Base-by-base conservation (phyloP, 2,329 filamentous ascomycete species). In the Raffaelea deltoideospora region DNA sequence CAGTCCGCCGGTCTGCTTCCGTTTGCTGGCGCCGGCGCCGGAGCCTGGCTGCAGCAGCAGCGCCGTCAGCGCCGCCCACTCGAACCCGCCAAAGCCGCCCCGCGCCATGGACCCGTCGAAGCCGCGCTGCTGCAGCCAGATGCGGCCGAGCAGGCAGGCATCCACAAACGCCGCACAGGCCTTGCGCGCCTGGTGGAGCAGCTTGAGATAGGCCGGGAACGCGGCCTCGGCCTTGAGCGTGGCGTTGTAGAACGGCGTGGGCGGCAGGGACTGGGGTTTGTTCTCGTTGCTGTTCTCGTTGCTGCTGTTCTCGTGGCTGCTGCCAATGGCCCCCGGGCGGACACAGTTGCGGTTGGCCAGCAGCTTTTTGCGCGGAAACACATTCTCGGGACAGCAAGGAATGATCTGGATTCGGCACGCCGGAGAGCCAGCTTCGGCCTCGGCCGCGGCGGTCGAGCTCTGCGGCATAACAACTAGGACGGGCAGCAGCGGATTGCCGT, bases 31-130 rank as follows among this genome's bases (percentile, higher is more conserved):
- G n/a, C n/a, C n/a, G n/a, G n/a, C n/a, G n/a, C n/a, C n/a, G n/a
- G n/a, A n/a, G n/a, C n/a, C 83, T n/a, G 72, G 74, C 53, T 85
- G 76, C 30, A 96, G 64, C 3, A 96, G 62, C 13, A 94, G 63
- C 23, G 87, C 83, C 52, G 87, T 71, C 34, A 90, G 61, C n/a
- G 74, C 61, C 1, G 81, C 70, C 84, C 85, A 96, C 53, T 98
- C 90, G 45, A 94, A 93, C 46, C 84, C 76, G 3, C 90, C 90
- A 53, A 98, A 95, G 0, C 90, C 90, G 31, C 90, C 88, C 31
- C 67, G 62, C 3, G 72, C 66, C n/a, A 86, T 57, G 18, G 68
- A 62, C 31, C 81, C 72, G 14, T 69, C 69, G 45, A 95, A 82
- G 0, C 86, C 86, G 38, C 88, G 74, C 57, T 96, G 88, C 46